These are phyloP conservation scores for Penicillium salamii DNA, from an alignment of 495 filamentous ascomycete genomes.

Conservation along the genomic window DNA sequence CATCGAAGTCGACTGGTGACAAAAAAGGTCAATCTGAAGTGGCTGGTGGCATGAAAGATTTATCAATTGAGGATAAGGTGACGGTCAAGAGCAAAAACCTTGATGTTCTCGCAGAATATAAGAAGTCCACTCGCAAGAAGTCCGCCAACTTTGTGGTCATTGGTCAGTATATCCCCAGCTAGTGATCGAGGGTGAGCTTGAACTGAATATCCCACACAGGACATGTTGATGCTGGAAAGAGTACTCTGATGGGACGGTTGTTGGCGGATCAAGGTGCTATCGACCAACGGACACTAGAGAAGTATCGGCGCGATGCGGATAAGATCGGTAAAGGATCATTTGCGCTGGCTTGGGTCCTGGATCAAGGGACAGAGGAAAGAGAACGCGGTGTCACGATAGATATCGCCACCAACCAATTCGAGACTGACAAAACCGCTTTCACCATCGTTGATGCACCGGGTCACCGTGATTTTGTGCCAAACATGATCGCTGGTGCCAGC, in stretches of 20 bases:
- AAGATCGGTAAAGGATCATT: constrained; percentile 94
- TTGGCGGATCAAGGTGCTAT: constrained; percentile 85
- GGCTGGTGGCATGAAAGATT: constrained; percentile 49
- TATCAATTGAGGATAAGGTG: constrained; percentile 67
- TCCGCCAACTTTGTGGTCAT: constrained; percentile 94
- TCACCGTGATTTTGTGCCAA: constrained; percentile 93
- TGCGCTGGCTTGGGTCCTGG: constrained; percentile 92
- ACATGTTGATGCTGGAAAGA: constrained; percentile 97
- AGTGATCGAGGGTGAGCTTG: no score
- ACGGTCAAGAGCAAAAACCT: constrained; percentile 81
- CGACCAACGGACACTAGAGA: constrained; percentile 81
- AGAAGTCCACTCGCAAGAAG: constrained; percentile 71
- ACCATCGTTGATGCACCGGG: constrained; percentile 96
- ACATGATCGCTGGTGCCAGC: constrained; percentile 96
- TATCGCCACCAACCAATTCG: constrained; percentile 90
- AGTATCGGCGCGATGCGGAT: constrained; percentile 82
- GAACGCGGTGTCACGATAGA: constrained; percentile 93
- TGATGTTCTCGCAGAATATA: constrained; percentile 78
- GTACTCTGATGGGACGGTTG: constrained; percentile 94
- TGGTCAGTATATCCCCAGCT: constrained; percentile 49
- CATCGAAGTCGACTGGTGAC: constrained; percentile 36
- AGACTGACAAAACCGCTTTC: constrained; percentile 79
- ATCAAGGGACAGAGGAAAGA: constrained; percentile 85
- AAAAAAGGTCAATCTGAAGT: constrained; percentile 42
- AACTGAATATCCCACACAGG: constrained; percentile 46